These are phyloP conservation scores for Calonectria pseudoreteaudii DNA, from an alignment of 2,329 filamentous ascomycete species.

Conservation along the genomic window DNA sequence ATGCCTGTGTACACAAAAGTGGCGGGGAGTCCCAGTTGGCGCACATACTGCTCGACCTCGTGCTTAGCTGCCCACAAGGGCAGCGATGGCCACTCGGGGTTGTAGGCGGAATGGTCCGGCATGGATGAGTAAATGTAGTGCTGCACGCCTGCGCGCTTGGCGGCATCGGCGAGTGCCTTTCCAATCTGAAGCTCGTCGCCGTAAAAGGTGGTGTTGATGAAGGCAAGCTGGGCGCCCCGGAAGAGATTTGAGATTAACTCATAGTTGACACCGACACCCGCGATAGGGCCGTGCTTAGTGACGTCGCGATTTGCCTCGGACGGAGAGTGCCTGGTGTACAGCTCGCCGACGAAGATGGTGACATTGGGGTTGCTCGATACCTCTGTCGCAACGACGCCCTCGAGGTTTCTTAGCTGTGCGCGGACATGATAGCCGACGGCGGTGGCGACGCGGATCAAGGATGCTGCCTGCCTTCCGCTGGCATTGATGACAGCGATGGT, in stretches of 20 bases:
- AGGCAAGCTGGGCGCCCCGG: conserved; percentile 85
- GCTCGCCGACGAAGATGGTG: conserved; percentile 72
- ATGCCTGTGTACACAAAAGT: conserved; percentile 98
- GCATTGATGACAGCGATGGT: conserved; percentile 96
- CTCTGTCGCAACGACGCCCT: conserved; percentile 89
- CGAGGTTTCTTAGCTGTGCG: conserved; percentile 88
- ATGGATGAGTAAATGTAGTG: conserved; percentile 98
- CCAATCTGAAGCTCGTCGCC: conserved; percentile 94
- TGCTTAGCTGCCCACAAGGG: conserved; percentile 95
- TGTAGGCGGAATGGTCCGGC: conserved; percentile 90
- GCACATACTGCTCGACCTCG: conserved; percentile 90
- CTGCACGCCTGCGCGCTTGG: conserved; percentile 84
- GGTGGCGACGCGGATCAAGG: conserved; percentile 91
- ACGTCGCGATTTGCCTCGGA: conserved; percentile 70
- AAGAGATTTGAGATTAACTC: conserved; percentile 83
- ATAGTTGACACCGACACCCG: conserved; percentile 76
- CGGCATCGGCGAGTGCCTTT: conserved; percentile 87
- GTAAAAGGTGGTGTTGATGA: conserved; percentile 98
- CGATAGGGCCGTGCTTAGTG: conserved; percentile 73
- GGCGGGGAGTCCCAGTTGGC: conserved; percentile 82
- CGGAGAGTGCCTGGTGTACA: conserved; percentile 67
- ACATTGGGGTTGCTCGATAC: conserved; percentile 84
- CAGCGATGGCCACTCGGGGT: conserved; percentile 80
- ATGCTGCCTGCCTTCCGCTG: conserved; percentile 94
- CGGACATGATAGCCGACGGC: conserved; percentile 94